A percentile compares a stretch with the other conserved stretches of the same genome.
Conservation (phyloP, 148 eudicot genomes). For the Linanthus parryae region DNA sequence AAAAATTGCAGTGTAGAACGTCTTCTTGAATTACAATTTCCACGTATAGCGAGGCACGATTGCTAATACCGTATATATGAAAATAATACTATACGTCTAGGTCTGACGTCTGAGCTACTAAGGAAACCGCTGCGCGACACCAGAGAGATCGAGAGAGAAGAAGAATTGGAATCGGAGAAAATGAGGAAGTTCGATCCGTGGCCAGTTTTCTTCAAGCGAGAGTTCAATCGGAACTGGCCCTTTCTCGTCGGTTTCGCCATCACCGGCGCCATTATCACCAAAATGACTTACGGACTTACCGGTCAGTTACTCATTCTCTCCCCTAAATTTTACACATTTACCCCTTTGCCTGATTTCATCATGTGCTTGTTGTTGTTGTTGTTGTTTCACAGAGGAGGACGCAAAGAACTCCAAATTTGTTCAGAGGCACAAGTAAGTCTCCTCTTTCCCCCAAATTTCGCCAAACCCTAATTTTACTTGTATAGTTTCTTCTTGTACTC, state of each 20-base stretch:
- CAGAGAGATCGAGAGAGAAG: too few relatives aligned
- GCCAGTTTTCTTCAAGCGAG: conserved; percentile 66
- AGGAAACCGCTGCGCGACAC: too few relatives aligned
- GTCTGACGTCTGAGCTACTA: too few relatives aligned
- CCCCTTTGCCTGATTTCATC: not conserved
- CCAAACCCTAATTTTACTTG: too few relatives aligned
- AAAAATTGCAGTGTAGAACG: too few relatives aligned
- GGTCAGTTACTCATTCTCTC: conserved; percentile 16
- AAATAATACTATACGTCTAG: too few relatives aligned
- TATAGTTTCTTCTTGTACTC: too few relatives aligned
- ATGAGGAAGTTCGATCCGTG: conserved; percentile 72
- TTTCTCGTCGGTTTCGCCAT: conserved; percentile 50
- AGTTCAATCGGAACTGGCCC: conserved; percentile 62
- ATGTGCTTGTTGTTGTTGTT: not conserved
- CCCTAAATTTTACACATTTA: not conserved
- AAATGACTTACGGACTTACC: conserved; percentile 34
- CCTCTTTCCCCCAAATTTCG: too few relatives aligned
- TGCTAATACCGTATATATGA: too few relatives aligned
- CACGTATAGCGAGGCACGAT: too few relatives aligned
- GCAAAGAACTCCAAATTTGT: conserved; percentile 63
- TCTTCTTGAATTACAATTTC: too few relatives aligned
- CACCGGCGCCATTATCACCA: conserved; percentile 37
- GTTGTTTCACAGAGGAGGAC: conserved; percentile 49
- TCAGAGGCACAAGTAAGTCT: conserved; percentile 54
- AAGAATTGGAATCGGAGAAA: not conserved